Evolutionary conservation across 441 rosid genomes (phyloP).

Genomic region (Brassica hybrid): DNA sequence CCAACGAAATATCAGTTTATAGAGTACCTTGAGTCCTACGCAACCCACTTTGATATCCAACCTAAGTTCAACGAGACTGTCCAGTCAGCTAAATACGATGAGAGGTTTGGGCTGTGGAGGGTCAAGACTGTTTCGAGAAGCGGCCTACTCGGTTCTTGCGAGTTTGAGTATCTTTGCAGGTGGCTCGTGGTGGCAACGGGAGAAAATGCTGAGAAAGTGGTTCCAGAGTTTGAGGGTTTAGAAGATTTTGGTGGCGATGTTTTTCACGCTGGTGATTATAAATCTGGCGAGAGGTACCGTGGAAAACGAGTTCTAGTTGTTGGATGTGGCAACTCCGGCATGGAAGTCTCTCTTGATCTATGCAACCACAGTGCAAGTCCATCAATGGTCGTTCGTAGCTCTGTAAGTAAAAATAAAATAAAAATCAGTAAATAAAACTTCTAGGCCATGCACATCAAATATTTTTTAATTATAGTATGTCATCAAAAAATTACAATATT

Average conservation of each 20-base stretch:
- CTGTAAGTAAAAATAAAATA: conserved; percentile 52
- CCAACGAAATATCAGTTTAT: conserved; percentile 81
- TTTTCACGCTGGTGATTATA: conserved; percentile 74
- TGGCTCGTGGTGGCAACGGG: conserved; percentile 97
- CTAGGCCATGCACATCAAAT: no score
- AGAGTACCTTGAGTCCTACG: conserved; percentile 70
- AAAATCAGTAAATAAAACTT: no score
- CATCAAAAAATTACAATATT: not conserved
- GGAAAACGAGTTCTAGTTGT: conserved; percentile 79
- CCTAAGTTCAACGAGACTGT: conserved; percentile 77
- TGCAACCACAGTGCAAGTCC: conserved; percentile 73
- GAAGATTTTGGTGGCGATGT: conserved; percentile 62
- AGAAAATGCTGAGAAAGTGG: conserved; percentile 82
- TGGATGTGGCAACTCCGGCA: conserved; percentile 95
- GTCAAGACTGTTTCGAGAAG: conserved; percentile 59
- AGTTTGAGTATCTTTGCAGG: conserved; percentile 73
- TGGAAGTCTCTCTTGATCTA: conserved; percentile 90
- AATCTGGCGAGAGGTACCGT: conserved; percentile 63
- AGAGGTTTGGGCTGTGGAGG: conserved; percentile 71
- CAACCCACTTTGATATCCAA: conserved; percentile 60
- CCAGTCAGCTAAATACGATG: conserved; percentile 69
- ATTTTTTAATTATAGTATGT: no score
- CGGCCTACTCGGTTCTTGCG: conserved; percentile 38
- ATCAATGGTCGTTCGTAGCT: conserved; percentile 82
- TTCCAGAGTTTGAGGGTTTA: conserved; percentile 77